A percentile compares a stretch with the other conserved stretches of the same genome.
These are phyloP conservation scores for Elongisporangium undulatum DNA, from an alignment of 352 stramenopile genomes.

Conservation along the genomic window DNA sequence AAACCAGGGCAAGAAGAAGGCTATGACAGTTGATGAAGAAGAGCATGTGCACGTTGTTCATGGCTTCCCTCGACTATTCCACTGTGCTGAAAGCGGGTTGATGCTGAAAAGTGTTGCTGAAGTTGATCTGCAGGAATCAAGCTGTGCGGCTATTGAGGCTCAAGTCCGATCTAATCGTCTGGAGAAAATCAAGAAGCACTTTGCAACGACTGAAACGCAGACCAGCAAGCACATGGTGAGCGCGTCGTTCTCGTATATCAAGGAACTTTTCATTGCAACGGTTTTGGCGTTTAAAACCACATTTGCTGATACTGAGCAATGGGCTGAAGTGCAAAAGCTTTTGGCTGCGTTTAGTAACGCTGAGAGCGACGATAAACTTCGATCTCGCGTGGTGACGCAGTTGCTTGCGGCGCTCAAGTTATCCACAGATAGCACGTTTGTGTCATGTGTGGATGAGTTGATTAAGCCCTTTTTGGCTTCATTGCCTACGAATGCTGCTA, in stretches of 20 bases:
- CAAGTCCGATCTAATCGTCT: constrained; percentile 40
- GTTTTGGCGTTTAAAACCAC: constrained; percentile 52
- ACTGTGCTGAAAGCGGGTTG: constrained; percentile 46
- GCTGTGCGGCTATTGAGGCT: constrained; percentile 46
- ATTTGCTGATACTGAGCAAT: constrained; percentile 20
- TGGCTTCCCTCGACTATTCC: constrained; percentile 54
- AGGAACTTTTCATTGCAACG: constrained; percentile 43
- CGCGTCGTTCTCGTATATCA: constrained; percentile 24
- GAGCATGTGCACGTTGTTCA: constrained; percentile 37
- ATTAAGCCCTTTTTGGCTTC: constrained; percentile 29
- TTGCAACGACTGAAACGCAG: constrained; percentile 18
- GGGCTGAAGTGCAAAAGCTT: constrained; percentile 18
- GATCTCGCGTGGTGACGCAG: constrained; percentile 1
- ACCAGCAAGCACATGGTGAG: constrained; percentile 11
- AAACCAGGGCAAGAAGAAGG: constrained; percentile 1
- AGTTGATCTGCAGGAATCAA: constrained; percentile 55
- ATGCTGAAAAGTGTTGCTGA: constrained; percentile 54
- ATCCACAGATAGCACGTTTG: constrained; percentile 35
- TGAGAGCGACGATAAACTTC: neutral
- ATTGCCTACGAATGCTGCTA: constrained; percentile 23
- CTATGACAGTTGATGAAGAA: constrained; percentile 24
- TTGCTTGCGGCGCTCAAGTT: constrained; percentile 24
- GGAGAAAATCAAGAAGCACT: constrained; percentile 47
- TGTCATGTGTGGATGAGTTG: constrained; percentile 26
- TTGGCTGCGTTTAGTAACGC: constrained; percentile 1